Percentiles rank a stretch among this genome's conserved stretches.
These are phyloP conservation scores for Dendryphion nanum DNA, from an alignment of 2,329 filamentous ascomycete genomes.

Conservation along the genomic window DNA sequence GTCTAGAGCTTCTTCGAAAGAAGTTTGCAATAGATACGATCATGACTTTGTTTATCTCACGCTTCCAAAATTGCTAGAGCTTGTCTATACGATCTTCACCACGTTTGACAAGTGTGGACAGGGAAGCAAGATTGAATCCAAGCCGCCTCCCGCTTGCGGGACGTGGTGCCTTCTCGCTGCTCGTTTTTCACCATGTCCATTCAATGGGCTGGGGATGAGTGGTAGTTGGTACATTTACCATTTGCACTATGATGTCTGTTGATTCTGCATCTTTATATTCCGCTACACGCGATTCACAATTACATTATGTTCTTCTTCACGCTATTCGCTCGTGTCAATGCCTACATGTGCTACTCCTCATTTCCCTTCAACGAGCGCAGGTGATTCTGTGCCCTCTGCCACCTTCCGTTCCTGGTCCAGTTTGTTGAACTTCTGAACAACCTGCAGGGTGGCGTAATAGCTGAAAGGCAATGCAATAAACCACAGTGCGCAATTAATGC, in stretches of 20 bases:
- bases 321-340: too few relatives aligned
- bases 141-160: neutral
- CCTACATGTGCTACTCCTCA: too few relatives aligned
- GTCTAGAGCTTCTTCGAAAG: neutral
- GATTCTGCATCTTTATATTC: too few relatives aligned
- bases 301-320: too few relatives aligned
- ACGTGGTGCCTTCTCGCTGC: neutral
- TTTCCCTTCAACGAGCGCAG: too few relatives aligned
- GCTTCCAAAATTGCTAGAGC: conserved; percentile 46
- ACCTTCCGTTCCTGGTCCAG: conserved; percentile 4
- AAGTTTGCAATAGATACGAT: neutral
- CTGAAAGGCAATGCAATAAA: conserved; percentile 45
- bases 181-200: too few relatives aligned
- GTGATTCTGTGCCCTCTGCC: neutral
- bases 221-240: too few relatives aligned
- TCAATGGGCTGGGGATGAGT: too few relatives aligned
- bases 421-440: conserved; percentile 42
- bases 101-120: conserved; percentile 45
- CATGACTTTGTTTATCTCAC: conserved; percentile 5
- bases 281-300: too few relatives aligned
- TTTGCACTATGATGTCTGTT: too few relatives aligned
- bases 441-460: conserved; percentile 45
- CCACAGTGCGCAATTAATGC: conserved; percentile 46
- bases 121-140: conserved; percentile 37
- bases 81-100: conserved; percentile 33